A percentile compares a stretch with the other conserved stretches of the same genome.
These are phyloP conservation scores for Phytophthora pluvialis DNA, from an alignment of 352 stramenopile genomes.

Conservation along the genomic window DNA sequence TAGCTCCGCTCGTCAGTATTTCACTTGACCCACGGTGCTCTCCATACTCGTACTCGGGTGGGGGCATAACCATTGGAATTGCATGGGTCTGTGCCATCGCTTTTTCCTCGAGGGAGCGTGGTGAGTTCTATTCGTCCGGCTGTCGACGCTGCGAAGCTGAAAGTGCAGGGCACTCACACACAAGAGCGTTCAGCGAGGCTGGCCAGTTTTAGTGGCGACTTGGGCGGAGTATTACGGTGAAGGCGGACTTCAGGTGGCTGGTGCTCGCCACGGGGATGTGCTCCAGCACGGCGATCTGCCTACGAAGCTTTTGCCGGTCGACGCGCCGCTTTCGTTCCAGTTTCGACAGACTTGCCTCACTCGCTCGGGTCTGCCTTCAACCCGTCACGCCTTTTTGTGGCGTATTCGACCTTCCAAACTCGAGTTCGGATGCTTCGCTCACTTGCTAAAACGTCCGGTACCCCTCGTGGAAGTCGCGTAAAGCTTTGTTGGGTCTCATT, in stretches of 20 bases:
- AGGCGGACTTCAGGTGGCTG: conserved; percentile 15
- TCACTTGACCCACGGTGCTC: conserved; percentile 26
- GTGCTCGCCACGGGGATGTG: conserved; percentile 1
- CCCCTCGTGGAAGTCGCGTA: neutral
- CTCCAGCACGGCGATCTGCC: conserved; percentile 1
- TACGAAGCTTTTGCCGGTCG: conserved; percentile 11
- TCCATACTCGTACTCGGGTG: conserved; percentile 11
- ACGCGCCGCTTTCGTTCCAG: conserved; percentile 35
- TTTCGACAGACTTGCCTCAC: conserved; percentile 10
- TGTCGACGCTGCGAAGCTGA: conserved; percentile 25
- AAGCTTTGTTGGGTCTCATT: conserved; percentile 14
- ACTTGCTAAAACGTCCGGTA: conserved; percentile 28
- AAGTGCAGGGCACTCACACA: conserved; percentile 28
- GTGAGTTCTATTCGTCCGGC: conserved; percentile 19
- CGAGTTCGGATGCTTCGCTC: conserved; percentile 19
- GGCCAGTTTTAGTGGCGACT: conserved; percentile 22
- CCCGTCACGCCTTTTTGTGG: conserved; percentile 9
- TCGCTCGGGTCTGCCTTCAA: conserved; percentile 18
- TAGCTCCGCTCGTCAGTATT: conserved; percentile 3
- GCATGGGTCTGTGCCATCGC: conserved; percentile 1
- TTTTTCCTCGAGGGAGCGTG: conserved; percentile 6
- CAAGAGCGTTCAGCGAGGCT: conserved; percentile 16
- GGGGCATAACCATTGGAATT: conserved; percentile 7
- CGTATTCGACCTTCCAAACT: neutral
- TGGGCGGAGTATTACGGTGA: conserved; percentile 13